Base-by-base conservation (phyloP, 2,329 filamentous ascomycete genomes). In the Hymenoscyphus scutula region DNA sequence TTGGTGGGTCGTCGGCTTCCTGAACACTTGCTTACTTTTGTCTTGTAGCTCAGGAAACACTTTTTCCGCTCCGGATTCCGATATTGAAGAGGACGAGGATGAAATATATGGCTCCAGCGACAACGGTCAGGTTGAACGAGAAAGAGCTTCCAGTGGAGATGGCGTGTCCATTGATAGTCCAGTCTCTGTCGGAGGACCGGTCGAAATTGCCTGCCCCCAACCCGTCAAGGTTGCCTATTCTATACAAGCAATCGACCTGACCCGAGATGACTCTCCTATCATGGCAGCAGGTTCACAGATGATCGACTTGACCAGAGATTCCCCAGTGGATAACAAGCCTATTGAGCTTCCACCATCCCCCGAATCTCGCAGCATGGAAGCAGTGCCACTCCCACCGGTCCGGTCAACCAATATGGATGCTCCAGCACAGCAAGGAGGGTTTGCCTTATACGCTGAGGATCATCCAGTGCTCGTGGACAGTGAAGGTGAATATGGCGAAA, bases 71-170 rank as follows among this genome's bases (percentile, higher is more conserved):
- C 71, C 68, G 13, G 57, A 59, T 27, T 27, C 55, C 25, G 70
- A 73, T 27, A 70, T 69, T 29, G 70, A 72, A 51, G 38, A 67
- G 2, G 71, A 74, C 55, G 71, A 72, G 5, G 70, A 72, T 13
- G 71, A 69, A 56, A 69, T 65, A n/a, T 69, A 69, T 17, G 64
- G 70, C 23, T 67, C 65, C 7, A 72, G 66, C 51, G 68, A 74
- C 19, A 66, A 65, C 5, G 69, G 70, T n/a, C 62, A 63, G 30
- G 66, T 62, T 29, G 66, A 62, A 23, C 55, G 60, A 17, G 67
- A 63, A 25, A 62, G 62, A 17, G 57, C 59, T n/a, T 71, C 68
- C 25, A 72, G 72, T 37, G 67, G 68, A 17, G 68, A 71, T 58
- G 68, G 62, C 56, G 62, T 65, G 7, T 71, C 70, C n/a, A 67